A percentile compares a stretch with the other conserved stretches of the same genome.
These are phyloP conservation scores for Phlyctochytrium arcticum DNA, from an alignment of 192 early-diverging fungal species.

Conservation along the genomic window DNA sequence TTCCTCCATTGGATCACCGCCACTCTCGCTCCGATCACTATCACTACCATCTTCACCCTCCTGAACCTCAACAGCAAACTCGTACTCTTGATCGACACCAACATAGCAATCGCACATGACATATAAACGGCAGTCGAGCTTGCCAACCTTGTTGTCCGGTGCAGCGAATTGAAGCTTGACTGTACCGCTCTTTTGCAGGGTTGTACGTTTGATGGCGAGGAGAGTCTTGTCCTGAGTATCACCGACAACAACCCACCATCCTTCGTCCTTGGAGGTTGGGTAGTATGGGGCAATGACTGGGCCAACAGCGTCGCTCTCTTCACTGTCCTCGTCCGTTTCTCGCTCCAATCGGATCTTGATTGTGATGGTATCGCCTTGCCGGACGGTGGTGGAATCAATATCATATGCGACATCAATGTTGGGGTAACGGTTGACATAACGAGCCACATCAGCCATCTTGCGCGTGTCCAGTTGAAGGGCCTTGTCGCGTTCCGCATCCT, in stretches of 20 bases:
- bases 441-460: constrained; percentile 76
- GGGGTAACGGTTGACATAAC: constrained; percentile 89
- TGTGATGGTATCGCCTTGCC: constrained; percentile 59
- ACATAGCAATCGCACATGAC: constrained; percentile 92
- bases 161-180: constrained; percentile 84
- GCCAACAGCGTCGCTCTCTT: constrained; percentile 48
- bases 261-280: constrained; percentile 84
- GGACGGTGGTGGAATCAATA: constrained; percentile 53
- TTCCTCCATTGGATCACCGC: no score
- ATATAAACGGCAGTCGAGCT: constrained; percentile 66
- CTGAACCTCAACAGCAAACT: constrained; percentile 33
- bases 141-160: constrained; percentile 48
- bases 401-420: constrained; percentile 79
- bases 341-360: constrained; percentile 76
- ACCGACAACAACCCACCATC: constrained; percentile 97
- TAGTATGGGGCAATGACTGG: constrained; percentile 91
- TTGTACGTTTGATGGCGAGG: constrained; percentile 84
- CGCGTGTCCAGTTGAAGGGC: constrained; percentile 59
- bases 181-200: constrained; percentile 53
- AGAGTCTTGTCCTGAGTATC: constrained; percentile 73
- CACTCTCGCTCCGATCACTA: background rate
- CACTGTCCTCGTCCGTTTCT: constrained; percentile 70
- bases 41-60: constrained; percentile 23
- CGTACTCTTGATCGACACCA: constrained; percentile 94
- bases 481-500: constrained; percentile 72